A percentile compares a stretch with the other conserved stretches of the same genome.
Conservation (phyloP, 2,329 filamentous ascomycete genomes). For the Phialocephala subalpina region DNA sequence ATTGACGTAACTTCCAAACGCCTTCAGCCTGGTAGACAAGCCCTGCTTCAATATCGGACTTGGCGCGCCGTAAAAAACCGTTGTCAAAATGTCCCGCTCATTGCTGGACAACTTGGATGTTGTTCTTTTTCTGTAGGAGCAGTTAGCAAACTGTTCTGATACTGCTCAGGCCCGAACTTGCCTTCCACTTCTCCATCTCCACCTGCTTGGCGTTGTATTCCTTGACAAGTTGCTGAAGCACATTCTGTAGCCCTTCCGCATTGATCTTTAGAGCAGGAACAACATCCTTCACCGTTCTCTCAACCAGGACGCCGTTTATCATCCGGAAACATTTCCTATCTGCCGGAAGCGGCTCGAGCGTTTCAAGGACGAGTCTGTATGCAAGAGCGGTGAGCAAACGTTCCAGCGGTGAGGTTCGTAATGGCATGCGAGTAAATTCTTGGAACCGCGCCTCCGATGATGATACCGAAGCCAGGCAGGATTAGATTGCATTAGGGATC, state of each 20-base stretch:
- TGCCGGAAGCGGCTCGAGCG: slow-evolving; percentile 79
- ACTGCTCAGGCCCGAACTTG: slow-evolving; percentile 52
- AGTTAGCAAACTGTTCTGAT: slow-evolving; percentile 27
- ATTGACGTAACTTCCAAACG: slow-evolving; percentile 37
- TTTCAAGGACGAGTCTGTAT: slow-evolving; percentile 89
- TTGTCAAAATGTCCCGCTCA: slow-evolving; percentile 46
- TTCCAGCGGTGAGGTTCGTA: slow-evolving; percentile 35
- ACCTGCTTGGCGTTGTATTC: slow-evolving; percentile 95
- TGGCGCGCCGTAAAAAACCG: slow-evolving; percentile 5
- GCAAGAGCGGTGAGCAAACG: slow-evolving; percentile 49
- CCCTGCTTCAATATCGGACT: slow-evolving; percentile 21
- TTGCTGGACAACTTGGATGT: slow-evolving; percentile 85
- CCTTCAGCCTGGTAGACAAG: slow-evolving; percentile 11
- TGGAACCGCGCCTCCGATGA: slow-evolving; percentile 11
- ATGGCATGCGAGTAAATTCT: slow-evolving; percentile 23
- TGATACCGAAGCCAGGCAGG: slow-evolving; percentile 9
- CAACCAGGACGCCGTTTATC: slow-evolving; percentile 96
- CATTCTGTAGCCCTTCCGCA: slow-evolving; percentile 91
- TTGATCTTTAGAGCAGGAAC: slow-evolving; percentile 92
- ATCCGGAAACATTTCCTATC: slow-evolving; percentile 98
- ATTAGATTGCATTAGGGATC: slow-evolving; percentile 20
- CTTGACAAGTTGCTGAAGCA: slow-evolving; percentile 92
- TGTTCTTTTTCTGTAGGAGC: slow-evolving; percentile 80
- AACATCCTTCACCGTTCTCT: slow-evolving; percentile 92
- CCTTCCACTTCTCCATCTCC: slow-evolving; percentile 99